Conservation (phyloP, 1,284 basidiomycete species). For the Coniferiporia sulphurascens region DNA sequence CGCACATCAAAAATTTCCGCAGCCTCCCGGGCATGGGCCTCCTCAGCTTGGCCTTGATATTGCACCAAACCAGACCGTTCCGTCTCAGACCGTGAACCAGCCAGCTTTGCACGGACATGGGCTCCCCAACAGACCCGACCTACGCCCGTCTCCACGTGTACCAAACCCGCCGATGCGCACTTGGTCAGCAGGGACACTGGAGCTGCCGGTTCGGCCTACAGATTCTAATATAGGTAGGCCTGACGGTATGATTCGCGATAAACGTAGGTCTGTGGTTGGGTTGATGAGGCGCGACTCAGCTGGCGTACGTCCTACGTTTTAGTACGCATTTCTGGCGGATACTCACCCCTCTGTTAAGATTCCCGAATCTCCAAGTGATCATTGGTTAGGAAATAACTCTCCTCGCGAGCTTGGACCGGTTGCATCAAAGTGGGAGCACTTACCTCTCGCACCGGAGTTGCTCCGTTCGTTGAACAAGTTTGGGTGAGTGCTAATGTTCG, state of each 20-base stretch:
- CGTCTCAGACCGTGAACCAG: constrained; percentile 34
- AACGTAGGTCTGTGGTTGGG: constrained; percentile 68
- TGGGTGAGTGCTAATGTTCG: constrained; percentile 54
- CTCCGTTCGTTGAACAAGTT: constrained; percentile 89
- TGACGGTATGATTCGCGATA: constrained; percentile 44
- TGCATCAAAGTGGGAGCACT: constrained; percentile 95
- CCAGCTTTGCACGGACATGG: constrained; percentile 48
- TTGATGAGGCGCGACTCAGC: constrained; percentile 71
- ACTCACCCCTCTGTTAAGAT: constrained; percentile 33
- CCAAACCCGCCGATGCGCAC: constrained; percentile 70
- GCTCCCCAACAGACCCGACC: constrained; percentile 55
- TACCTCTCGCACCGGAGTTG: constrained; percentile 82
- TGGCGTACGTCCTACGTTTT: constrained; percentile 45
- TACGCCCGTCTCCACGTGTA: constrained; percentile 48
- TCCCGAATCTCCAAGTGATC: constrained; percentile 47
- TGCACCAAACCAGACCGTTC: constrained; percentile 43
- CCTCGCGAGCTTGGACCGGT: constrained; percentile 76
- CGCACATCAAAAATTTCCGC: constrained; percentile 32
- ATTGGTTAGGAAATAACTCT: constrained; percentile 43
- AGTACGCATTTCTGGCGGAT: constrained; percentile 3
- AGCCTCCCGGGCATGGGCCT: constrained; percentile 37
- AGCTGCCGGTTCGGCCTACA: constrained; percentile 55
- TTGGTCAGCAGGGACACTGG: constrained; percentile 75
- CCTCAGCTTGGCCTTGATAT: constrained; percentile 20
- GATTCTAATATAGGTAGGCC: constrained; percentile 32